Evolutionary conservation across 176 grass and related monocot genomes (phyloP).

Genomic region (Thalia dealbata): DNA sequence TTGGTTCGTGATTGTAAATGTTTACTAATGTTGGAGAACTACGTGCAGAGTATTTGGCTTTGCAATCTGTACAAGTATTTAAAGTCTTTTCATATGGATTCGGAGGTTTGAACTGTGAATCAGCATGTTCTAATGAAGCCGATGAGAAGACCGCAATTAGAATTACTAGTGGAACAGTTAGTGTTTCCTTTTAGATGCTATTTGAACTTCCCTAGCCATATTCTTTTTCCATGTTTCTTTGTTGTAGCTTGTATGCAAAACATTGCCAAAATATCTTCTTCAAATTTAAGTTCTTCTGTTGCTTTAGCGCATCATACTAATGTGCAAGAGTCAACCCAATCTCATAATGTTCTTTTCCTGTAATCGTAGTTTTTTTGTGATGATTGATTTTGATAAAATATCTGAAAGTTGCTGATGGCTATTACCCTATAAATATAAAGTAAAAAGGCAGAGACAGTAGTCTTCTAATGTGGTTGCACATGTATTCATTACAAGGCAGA

Average conservation of each 20-base stretch:
- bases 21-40: neutral
- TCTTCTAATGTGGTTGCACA: too few species aligned
- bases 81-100: neutral
- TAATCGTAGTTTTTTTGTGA: too few species aligned
- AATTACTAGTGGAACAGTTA: neutral
- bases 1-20: constrained; percentile 2
- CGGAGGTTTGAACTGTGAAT: neutral
- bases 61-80: neutral
- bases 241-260: neutral
- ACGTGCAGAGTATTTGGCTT: neutral
- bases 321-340: too few species aligned
- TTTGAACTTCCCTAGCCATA: neutral
- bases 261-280: neutral
- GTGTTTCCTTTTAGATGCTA: neutral
- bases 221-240: neutral
- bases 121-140: neutral
- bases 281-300: neutral
- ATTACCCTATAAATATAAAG: too few species aligned
- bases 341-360: neutral
- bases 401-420: too few species aligned
- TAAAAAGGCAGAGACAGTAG: too few species aligned
- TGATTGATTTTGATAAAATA: too few species aligned
- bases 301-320: too few species aligned
- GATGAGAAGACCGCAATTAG: neutral
- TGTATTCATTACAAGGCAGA: too few species aligned